phyloP scores from a whole-genome alignment of 2,329 filamentous ascomycete species.

The Plenodomus lindquistii region DNA sequence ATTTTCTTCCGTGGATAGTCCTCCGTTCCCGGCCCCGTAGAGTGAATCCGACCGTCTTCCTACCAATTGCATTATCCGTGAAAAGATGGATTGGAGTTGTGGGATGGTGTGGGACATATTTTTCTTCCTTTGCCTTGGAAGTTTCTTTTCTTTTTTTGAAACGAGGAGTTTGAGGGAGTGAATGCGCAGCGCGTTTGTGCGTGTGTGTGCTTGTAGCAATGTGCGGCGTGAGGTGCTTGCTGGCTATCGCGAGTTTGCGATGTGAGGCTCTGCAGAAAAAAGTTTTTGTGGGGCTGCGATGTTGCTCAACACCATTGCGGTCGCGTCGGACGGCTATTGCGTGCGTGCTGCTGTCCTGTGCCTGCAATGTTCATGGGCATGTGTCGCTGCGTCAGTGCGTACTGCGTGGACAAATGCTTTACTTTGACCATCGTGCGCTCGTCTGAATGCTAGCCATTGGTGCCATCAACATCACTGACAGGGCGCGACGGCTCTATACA shows the following conservation, averaged over 20 bases:
- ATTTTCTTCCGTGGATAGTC: slow-evolving; percentile 41
- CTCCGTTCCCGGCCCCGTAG: slow-evolving; percentile 51
- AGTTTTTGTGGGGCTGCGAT: slow-evolving; percentile 2
- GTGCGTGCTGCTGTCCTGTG: no score
- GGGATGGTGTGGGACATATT: slow-evolving; percentile 47
- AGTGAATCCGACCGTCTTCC: slow-evolving; percentile 44
- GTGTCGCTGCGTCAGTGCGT: no score
- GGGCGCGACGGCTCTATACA: no score
- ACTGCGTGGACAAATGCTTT: no score
- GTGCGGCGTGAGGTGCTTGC: no score
- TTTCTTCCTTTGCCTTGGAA: slow-evolving; percentile 1
- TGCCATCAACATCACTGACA: no score
- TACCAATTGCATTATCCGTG: slow-evolving; percentile 46
- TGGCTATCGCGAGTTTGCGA: not conserved
- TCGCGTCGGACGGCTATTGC: no score
- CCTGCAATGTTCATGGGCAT: no score
- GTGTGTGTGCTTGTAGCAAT: no score
- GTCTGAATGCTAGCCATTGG: no score
- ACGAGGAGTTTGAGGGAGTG: not conserved
- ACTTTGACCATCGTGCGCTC: no score
- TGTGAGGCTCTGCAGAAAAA: not conserved
- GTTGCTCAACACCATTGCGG: no score
- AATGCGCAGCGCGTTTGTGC: not conserved
- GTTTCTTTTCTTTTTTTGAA: not conserved
- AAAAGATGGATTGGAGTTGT: slow-evolving; percentile 49